A percentile compares a stretch with the other conserved stretches of the same genome.
These are phyloP conservation scores for Datisca glomerata DNA, from an alignment of 306 rosid genomes.

Conservation along the genomic window DNA sequence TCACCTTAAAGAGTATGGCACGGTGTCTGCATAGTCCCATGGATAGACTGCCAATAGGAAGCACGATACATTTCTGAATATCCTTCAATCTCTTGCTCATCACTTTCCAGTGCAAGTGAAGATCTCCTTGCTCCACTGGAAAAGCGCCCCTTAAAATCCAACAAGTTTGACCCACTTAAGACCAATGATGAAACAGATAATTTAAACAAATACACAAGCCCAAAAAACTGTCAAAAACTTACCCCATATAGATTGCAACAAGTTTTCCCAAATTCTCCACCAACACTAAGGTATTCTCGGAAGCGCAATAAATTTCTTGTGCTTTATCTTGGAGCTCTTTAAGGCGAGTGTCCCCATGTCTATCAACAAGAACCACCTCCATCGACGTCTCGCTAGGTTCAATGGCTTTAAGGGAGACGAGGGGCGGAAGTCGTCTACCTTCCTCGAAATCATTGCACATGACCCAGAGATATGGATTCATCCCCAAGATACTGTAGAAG, in stretches of 20 bases:
- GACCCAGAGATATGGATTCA: slow-evolving; percentile 94
- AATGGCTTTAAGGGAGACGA: slow-evolving; percentile 57
- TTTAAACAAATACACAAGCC: neutral
- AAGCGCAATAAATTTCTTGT: slow-evolving; percentile 56
- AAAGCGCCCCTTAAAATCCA: slow-evolving; percentile 55
- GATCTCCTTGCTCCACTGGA: slow-evolving; percentile 79
- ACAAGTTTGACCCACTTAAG: slow-evolving; percentile 8
- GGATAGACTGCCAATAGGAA: slow-evolving; percentile 83
- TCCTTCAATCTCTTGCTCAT: slow-evolving; percentile 70
- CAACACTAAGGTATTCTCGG: slow-evolving; percentile 51
- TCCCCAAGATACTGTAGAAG: slow-evolving; percentile 84
- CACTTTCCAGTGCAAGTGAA: slow-evolving; percentile 73
- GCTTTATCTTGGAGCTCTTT: slow-evolving; percentile 87
- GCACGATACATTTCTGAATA: slow-evolving; percentile 67
- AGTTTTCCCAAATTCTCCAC: slow-evolving; percentile 90
- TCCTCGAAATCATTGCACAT: slow-evolving; percentile 78
- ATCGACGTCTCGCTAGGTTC: slow-evolving; percentile 55
- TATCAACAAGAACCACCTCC: slow-evolving; percentile 86
- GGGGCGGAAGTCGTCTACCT: slow-evolving; percentile 46
- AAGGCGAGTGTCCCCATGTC: slow-evolving; percentile 54
- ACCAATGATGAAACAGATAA: neutral
- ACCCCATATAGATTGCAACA: slow-evolving; percentile 93
- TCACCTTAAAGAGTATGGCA: slow-evolving; percentile 96
- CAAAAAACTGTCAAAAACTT: slow-evolving; percentile 10
- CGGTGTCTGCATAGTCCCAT: slow-evolving; percentile 93